A percentile compares a stretch with the other conserved stretches of the same genome.
These are phyloP conservation scores for Aspergillus phoenicis DNA, from an alignment of 2,329 filamentous ascomycete species.

Conservation along the genomic window DNA sequence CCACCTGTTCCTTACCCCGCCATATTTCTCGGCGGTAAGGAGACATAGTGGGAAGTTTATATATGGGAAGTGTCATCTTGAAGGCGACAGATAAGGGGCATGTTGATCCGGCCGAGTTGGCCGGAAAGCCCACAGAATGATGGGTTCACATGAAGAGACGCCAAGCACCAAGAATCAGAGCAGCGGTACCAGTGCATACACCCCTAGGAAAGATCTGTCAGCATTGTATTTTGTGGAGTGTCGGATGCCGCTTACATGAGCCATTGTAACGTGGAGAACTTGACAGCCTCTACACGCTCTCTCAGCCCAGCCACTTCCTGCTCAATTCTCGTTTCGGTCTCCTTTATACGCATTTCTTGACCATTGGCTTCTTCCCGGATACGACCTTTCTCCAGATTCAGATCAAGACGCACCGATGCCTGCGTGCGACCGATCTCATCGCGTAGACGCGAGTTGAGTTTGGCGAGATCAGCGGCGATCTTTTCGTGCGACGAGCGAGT, in stretches of 20 bases:
- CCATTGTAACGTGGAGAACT: constrained; percentile 98
- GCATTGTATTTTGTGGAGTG: constrained; percentile 14
- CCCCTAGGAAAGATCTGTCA: constrained; percentile 50
- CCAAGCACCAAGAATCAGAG: constrained; percentile 69
- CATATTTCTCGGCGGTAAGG: not conserved
- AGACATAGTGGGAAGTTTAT: not conserved
- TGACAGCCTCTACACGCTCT: constrained; percentile 93
- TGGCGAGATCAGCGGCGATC: constrained; percentile 90
- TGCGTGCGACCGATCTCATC: constrained; percentile 96
- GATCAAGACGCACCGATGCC: constrained; percentile 84
- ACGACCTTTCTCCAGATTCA: constrained; percentile 94
- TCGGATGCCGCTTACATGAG: constrained; percentile 69
- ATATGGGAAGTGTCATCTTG: not conserved
- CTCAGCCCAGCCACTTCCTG: constrained; percentile 89
- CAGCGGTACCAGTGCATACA: constrained; percentile 67
- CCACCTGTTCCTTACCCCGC: not conserved
- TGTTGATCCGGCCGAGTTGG: not conserved
- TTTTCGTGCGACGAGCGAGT: constrained; percentile 90
- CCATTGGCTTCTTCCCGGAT: constrained; percentile 95
- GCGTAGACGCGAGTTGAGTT: constrained; percentile 82
- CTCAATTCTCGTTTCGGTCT: constrained; percentile 98
- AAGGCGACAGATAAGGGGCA: not conserved
- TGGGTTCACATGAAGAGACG: constrained; percentile 60
- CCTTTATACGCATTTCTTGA: constrained; percentile 97
- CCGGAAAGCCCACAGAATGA: not conserved